Conservation (phyloP, 345 rosid genomes). For the rapeseed (Brassica napus) region Da-Ae NC_063440.1:1924501-1925000, state of each 20-base stretch:
- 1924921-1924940: too few species aligned
- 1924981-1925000: too few species aligned
- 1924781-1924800: slow-evolving; percentile 20
- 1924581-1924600: slow-evolving; percentile 25
- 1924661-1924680: background rate
- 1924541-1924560: background rate
- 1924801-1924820: slow-evolving; percentile 39
- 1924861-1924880: background rate
- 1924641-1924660: slow-evolving; percentile 15
- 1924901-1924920: background rate
- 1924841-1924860: slow-evolving; percentile 7
- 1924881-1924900: background rate
- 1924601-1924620: slow-evolving; percentile 36
- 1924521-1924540: slow-evolving; percentile 17
- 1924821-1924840: slow-evolving; percentile 26
- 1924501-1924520: slow-evolving; percentile 21
- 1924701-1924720: too few species aligned
- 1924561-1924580: background rate
- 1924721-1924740: too few species aligned
- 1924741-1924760: background rate
- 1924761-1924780: slow-evolving; percentile 15
- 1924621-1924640: slow-evolving; percentile 39
- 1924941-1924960: too few species aligned
- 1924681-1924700: background rate
- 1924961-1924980: too few species aligned